These are phyloP conservation scores for Zalaria sp. DNA, from an alignment of 2,329 filamentous ascomycete species.

Conservation along the genomic window DNA sequence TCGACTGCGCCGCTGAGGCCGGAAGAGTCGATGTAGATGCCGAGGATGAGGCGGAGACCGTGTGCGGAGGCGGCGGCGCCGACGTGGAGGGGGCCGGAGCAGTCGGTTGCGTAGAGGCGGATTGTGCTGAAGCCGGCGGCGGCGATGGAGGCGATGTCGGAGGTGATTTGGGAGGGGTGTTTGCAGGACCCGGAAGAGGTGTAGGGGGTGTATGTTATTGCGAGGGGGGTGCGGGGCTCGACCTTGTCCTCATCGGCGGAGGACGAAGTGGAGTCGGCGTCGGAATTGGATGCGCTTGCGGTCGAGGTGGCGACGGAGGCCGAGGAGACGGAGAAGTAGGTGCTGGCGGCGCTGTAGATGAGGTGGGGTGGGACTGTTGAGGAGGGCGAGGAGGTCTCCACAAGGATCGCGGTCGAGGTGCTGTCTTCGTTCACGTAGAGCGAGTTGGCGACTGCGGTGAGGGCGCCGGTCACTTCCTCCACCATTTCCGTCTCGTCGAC, in stretches of 20 bases:
- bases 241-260: too few relatives aligned
- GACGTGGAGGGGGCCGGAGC: conserved; percentile 63
- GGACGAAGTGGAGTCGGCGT: background rate
- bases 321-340: too few relatives aligned
- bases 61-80: conserved; percentile 51
- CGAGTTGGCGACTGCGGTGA: too few relatives aligned
- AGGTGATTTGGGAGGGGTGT: conserved; percentile 20
- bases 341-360: too few relatives aligned
- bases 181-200: conserved; percentile 28
- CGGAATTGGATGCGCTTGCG: conserved; percentile 4
- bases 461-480: too few relatives aligned
- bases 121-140: conserved; percentile 45
- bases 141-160: conserved; percentile 28
- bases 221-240: too few relatives aligned
- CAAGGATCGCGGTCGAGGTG: too few relatives aligned
- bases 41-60: conserved; percentile 69
- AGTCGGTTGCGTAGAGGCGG: conserved; percentile 88
- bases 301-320: too few relatives aligned
- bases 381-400: too few relatives aligned
- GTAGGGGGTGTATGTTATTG: conserved; percentile 29
- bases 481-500: too few relatives aligned
- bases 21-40: conserved; percentile 64
- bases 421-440: too few relatives aligned
- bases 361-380: too few relatives aligned
- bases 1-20: conserved; percentile 45